Percentiles rank a stretch among this genome's conserved stretches.
phyloP scores from a whole-genome alignment of 2,329 filamentous ascomycete genomes.

The Fusarium musae region DNA sequence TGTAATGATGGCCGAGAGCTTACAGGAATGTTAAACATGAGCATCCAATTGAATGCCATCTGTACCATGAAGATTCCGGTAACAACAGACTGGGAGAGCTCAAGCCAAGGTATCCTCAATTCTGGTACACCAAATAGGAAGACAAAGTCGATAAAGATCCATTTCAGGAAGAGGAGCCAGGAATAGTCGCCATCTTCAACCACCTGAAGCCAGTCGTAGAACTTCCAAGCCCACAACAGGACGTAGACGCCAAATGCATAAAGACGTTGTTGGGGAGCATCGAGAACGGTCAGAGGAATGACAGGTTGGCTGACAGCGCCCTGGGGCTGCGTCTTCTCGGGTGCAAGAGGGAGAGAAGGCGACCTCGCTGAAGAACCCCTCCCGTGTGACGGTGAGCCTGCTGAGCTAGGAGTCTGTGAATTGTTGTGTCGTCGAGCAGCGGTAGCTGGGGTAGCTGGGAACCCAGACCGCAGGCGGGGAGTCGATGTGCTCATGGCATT shows the following conservation, averaged over 20 bases:
- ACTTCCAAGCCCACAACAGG: conserved; percentile 80
- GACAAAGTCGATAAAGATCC: conserved; percentile 85
- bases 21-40: conserved; percentile 92
- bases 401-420: conserved; percentile 49
- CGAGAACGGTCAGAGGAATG: conserved; percentile 83
- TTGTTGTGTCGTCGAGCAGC: conserved; percentile 51
- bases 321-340: conserved; percentile 51
- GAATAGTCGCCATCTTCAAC: conserved; percentile 86
- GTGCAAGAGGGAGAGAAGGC: conserved; percentile 59
- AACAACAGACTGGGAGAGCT: conserved; percentile 83
- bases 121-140: conserved; percentile 90
- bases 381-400: conserved; percentile 46
- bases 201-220: conserved; percentile 85
- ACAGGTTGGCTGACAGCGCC: conserved; percentile 64
- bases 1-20: conserved; percentile 43
- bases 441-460: conserved; percentile 77
- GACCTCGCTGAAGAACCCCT: conserved; percentile 47
- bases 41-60: conserved; percentile 78
- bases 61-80: conserved; percentile 78
- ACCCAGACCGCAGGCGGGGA: conserved; percentile 84
- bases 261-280: conserved; percentile 90
- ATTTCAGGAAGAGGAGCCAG: conserved; percentile 93
- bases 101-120: conserved; percentile 94
- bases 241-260: conserved; percentile 86
- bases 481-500: conserved; percentile 84